These are phyloP conservation scores for Eucalyptus grandis DNA, from an alignment of 345 rosid species.

Conservation along the genomic window DNA sequence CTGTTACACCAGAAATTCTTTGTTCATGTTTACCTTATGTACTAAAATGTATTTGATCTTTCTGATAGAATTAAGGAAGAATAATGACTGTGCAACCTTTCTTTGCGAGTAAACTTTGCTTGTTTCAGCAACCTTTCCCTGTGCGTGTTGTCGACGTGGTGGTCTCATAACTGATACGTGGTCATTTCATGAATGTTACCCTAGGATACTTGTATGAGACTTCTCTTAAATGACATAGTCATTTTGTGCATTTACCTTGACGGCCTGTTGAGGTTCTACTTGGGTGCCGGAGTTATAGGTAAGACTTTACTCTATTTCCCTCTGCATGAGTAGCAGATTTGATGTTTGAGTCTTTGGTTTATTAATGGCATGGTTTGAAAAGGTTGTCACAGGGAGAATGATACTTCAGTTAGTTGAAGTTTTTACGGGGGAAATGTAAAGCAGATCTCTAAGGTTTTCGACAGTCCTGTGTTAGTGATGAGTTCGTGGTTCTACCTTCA, in stretches of 20 bases:
- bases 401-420: not conserved
- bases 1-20: not conserved
- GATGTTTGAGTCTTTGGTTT: not conserved
- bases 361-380: not conserved
- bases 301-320: not conserved
- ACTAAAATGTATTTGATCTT: not conserved
- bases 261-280: not conserved
- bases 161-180: not conserved
- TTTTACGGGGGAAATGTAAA: not conserved
- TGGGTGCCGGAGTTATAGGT: not conserved
- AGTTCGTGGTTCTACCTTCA: not conserved
- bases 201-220: not conserved
- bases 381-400: not conserved
- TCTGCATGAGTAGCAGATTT: not conserved
- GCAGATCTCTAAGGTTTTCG: not conserved
- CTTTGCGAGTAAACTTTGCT: not conserved
- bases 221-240: not conserved
- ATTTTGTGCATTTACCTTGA: not conserved
- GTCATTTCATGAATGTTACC: not conserved
- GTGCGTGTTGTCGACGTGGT: not conserved
- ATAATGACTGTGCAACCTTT: not conserved
- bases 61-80: not conserved
- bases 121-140: not conserved
- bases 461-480: not conserved
- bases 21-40: not conserved